Conservation (phyloP, 1,284 basidiomycete genomes). For the Sanghuangporus weigelae region DNA sequence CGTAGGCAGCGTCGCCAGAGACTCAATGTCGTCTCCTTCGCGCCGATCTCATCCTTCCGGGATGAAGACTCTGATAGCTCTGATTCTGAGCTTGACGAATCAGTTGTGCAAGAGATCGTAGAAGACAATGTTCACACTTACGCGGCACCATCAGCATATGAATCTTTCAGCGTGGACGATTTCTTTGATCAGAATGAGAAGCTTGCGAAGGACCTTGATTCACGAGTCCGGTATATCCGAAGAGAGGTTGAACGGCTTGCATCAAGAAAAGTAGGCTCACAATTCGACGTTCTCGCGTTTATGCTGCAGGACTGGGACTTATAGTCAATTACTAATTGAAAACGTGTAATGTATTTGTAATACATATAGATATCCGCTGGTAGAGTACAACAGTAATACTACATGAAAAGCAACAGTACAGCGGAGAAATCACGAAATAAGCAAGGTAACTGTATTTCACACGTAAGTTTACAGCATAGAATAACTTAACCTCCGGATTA, state of each 20-base stretch:
- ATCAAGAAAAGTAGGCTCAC: constrained; percentile 41
- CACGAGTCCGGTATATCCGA: constrained; percentile 60
- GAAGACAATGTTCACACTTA: constrained; percentile 38
- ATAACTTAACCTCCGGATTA: not conserved
- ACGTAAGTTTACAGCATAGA: not conserved
- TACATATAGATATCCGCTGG: not conserved
- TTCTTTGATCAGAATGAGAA: constrained; percentile 48
- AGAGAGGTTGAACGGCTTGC: constrained; percentile 57
- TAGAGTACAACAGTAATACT: not conserved
- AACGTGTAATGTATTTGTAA: not conserved
- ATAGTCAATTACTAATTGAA: constrained; percentile 16
- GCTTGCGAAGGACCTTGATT: constrained; percentile 64
- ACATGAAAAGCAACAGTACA: not conserved
- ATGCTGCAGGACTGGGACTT: constrained; percentile 77
- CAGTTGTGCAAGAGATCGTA: constrained; percentile 23
- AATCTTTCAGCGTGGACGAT: constrained; percentile 39
- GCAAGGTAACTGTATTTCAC: not conserved
- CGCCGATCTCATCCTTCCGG: constrained; percentile 40
- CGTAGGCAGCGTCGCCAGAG: constrained; percentile 47
- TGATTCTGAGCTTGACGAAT: constrained; percentile 35
- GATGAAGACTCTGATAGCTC: constrained; percentile 27
- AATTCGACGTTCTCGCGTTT: constrained; percentile 74
- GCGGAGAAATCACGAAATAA: not conserved
- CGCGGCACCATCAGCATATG: constrained; percentile 31
- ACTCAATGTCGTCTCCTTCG: constrained; percentile 43